Evolutionary conservation across 2,329 filamentous ascomycete genomes (phyloP).

Genomic region (Penicillium sp.): DNA sequence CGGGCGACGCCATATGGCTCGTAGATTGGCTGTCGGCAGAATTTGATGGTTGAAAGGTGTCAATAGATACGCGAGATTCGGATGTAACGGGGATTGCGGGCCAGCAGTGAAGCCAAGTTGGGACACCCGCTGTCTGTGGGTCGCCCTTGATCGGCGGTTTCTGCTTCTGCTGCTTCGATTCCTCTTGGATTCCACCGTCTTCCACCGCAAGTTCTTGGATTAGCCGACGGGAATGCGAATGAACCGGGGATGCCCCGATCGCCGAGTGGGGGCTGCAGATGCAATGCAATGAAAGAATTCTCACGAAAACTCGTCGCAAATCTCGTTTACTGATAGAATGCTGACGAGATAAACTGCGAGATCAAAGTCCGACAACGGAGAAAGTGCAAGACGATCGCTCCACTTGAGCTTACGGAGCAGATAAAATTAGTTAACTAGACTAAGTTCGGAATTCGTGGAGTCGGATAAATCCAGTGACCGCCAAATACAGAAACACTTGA

Average conservation of each 20-base stretch:
- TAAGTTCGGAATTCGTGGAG: background rate
- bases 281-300: background rate
- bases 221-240: slow-evolving; percentile 8
- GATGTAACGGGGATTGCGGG: slow-evolving; percentile 30
- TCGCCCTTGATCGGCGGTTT: slow-evolving; percentile 1
- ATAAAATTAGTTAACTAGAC: no score
- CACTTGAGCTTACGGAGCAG: background rate
- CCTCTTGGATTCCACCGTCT: slow-evolving; percentile 5
- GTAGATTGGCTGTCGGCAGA: slow-evolving; percentile 8
- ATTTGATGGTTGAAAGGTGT: slow-evolving; percentile 21
- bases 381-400: background rate
- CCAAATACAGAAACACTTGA: background rate
- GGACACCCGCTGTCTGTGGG: slow-evolving; percentile 4
- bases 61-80: slow-evolving; percentile 17
- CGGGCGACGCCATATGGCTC: slow-evolving; percentile 19
- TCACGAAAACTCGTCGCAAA: background rate
- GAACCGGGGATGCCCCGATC: slow-evolving; percentile 4
- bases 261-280: slow-evolving; percentile 1
- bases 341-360: no score
- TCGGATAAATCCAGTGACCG: background rate
- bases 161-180: background rate
- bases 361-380: background rate
- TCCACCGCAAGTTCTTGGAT: slow-evolving; percentile 9
- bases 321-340: background rate
- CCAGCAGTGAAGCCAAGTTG: slow-evolving; percentile 2